phyloP scores from a whole-genome alignment of 331 rosid species.

The Pyrus hybrid region DNA sequence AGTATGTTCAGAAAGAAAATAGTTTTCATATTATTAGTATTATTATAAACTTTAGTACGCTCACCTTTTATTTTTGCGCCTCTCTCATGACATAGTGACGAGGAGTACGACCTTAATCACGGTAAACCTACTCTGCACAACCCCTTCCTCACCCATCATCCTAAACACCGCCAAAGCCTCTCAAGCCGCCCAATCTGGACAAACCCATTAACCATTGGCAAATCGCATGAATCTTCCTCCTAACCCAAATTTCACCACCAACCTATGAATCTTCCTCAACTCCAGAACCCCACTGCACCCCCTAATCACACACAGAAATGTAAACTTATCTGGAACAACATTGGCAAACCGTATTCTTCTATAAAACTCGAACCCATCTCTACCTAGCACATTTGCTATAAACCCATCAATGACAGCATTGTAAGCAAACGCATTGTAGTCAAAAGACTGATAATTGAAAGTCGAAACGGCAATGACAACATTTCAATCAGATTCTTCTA shows the following conservation, averaged over 20 bases:
- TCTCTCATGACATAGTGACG: too few species aligned
- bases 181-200: conserved; percentile 50
- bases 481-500: conserved; percentile 20
- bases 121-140: conserved; percentile 46
- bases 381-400: conserved; percentile 37
- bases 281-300: conserved; percentile 46
- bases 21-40: too few species aligned
- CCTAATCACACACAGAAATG: conserved; percentile 61
- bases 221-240: conserved; percentile 17
- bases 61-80: too few species aligned
- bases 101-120: conserved; percentile 30
- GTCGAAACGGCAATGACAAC: conserved; percentile 56
- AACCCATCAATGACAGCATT: conserved; percentile 77
- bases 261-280: conserved; percentile 57
- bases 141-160: conserved; percentile 45
- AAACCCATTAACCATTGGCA: conserved; percentile 60
- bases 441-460: conserved; percentile 30
- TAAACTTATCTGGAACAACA: conserved; percentile 55
- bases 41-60: too few species aligned
- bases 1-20: too few species aligned
- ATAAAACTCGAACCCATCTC: conserved; percentile 35
- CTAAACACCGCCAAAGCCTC: conserved; percentile 57
- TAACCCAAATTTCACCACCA: conserved; percentile 63
- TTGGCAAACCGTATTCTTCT: conserved; percentile 46
- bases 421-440: conserved; percentile 58